Conservation (phyloP, 495 filamentous ascomycete species). For the Chaetomium fimeti region DNA sequence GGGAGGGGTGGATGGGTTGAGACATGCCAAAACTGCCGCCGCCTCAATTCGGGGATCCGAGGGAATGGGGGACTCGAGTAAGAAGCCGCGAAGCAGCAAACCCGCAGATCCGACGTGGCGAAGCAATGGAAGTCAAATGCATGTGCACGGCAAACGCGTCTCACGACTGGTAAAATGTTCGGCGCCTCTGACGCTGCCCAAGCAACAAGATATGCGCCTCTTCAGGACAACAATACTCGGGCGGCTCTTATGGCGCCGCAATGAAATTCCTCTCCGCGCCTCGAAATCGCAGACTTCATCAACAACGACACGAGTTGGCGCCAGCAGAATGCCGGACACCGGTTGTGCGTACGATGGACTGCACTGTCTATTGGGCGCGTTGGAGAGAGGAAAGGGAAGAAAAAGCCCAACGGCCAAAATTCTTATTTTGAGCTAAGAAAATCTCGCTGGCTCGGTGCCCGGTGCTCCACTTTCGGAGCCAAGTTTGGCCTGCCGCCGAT, state of each 20-base stretch:
- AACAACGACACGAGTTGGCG: conserved; percentile 57
- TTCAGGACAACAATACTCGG: conserved; percentile 57
- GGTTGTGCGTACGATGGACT: conserved; percentile 63
- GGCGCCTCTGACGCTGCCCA: conserved; percentile 90
- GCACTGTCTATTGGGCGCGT: conserved; percentile 89
- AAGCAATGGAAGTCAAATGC: not conserved
- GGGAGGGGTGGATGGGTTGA: not conserved
- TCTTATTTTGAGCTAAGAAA: conserved; percentile 9
- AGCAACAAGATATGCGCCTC: conserved; percentile 54
- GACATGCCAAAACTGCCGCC: too few species aligned
- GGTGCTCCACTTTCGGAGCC: conserved; percentile 20
- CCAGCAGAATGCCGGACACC: conserved; percentile 67
- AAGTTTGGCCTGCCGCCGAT: conserved; percentile 31
- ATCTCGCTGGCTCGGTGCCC: not conserved
- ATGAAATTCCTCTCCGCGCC: conserved; percentile 69
- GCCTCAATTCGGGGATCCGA: too few species aligned
- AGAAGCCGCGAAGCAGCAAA: not conserved
- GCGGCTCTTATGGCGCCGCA: conserved; percentile 88
- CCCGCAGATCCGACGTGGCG: not conserved
- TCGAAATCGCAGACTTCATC: conserved; percentile 75
- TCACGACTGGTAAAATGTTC: conserved; percentile 50
- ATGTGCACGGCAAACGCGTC: not conserved
- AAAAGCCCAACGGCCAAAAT: conserved; percentile 10
- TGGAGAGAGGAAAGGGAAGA: conserved; percentile 42
- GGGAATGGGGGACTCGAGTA: not conserved